These are phyloP conservation scores for Pleurotus tuoliensis DNA, from an alignment of 768 basidiomycete genomes.

Conservation along the genomic window DNA sequence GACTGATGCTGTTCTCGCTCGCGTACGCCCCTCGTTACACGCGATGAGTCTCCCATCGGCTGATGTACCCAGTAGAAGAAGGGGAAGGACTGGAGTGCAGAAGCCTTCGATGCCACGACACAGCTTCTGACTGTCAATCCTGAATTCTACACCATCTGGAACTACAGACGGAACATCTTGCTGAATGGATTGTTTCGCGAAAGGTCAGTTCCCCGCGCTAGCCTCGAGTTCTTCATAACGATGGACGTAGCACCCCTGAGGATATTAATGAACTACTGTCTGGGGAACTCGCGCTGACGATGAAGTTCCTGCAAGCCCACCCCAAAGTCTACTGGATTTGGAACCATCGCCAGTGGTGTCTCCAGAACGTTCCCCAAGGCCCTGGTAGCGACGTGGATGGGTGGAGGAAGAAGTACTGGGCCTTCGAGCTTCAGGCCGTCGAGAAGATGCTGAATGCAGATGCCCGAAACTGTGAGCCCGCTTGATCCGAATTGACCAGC, in stretches of 20 bases:
- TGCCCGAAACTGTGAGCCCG: conserved; percentile 80
- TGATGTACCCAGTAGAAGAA: conserved; percentile 52
- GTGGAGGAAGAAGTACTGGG: conserved; percentile 86
- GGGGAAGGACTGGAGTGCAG: conserved; percentile 58
- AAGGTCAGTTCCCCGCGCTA: conserved; percentile 39
- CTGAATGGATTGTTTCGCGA: conserved; percentile 63
- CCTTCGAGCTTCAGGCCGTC: conserved; percentile 78
- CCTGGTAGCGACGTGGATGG: conserved; percentile 48
- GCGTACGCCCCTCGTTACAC: conserved; percentile 39
- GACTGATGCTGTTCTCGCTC: conserved; percentile 56
- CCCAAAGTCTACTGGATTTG: conserved; percentile 99
- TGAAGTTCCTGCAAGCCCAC: conserved; percentile 70
- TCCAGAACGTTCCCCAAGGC: conserved; percentile 78
- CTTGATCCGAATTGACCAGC: not conserved
- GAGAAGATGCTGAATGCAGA: conserved; percentile 93
- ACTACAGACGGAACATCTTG: conserved; percentile 83
- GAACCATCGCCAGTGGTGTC: conserved; percentile 96
- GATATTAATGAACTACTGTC: conserved; percentile 61
- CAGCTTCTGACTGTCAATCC: conserved; percentile 80
- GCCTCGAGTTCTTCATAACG: conserved; percentile 31
- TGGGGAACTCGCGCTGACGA: conserved; percentile 79
- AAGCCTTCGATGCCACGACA: conserved; percentile 78
- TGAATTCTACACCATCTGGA: conserved; percentile 97
- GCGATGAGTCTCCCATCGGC: no score
- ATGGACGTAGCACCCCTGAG: conserved; percentile 32